Conservation (phyloP, 108 stramenopile species). For the Skeletonema tropicum region DNA sequence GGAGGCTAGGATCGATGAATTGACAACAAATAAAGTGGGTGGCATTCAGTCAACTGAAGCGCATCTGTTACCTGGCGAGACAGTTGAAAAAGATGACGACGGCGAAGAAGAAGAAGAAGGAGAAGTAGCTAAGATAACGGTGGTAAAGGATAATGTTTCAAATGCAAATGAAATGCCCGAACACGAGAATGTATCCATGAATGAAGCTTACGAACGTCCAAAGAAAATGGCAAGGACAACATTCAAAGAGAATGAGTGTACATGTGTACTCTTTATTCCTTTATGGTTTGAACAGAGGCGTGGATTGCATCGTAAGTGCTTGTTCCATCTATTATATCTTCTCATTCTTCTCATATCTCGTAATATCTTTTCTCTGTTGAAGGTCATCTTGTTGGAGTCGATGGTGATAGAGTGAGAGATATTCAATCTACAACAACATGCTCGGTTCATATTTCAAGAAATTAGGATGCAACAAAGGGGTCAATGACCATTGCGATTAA, state of each 20-base stretch:
- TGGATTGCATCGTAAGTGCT: neutral
- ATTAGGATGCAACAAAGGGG: neutral
- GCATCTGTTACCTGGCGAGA: too few relatives aligned
- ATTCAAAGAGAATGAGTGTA: neutral
- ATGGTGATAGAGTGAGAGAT: neutral
- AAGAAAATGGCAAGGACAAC: neutral
- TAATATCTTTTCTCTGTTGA: too few relatives aligned
- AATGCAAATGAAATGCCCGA: too few relatives aligned
- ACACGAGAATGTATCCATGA: neutral
- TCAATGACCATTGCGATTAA: neutral
- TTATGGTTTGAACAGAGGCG: neutral
- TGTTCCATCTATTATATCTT: too few relatives aligned
- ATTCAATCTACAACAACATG: neutral
- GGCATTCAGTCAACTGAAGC: too few relatives aligned
- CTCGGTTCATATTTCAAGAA: neutral
- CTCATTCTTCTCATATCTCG: neutral
- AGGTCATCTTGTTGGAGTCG: neutral
- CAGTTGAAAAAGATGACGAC: too few relatives aligned
- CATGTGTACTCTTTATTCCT: neutral
- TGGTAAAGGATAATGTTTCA: too few relatives aligned
- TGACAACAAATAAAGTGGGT: too few relatives aligned
- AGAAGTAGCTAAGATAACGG: too few relatives aligned
- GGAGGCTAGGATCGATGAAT: too few relatives aligned
- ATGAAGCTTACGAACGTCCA: neutral
- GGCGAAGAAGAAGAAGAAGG: too few relatives aligned